These are phyloP conservation scores for Pseudogymnoascus sp. DNA, from an alignment of 2,329 filamentous ascomycete species.

Conservation along the genomic window DNA sequence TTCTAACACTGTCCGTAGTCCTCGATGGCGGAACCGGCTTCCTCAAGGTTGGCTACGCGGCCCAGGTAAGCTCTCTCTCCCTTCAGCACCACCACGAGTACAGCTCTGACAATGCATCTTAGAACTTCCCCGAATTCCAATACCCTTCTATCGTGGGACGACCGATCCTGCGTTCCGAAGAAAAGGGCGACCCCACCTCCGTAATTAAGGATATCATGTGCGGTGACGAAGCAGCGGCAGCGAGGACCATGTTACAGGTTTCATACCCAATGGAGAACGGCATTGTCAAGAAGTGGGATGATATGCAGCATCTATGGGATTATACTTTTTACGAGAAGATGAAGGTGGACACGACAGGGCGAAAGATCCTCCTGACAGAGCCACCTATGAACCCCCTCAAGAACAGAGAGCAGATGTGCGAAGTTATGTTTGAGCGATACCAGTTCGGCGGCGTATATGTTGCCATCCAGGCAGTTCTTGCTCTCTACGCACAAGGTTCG, in stretches of 20 bases:
- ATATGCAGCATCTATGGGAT: slow-evolving; percentile 99
- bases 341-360: slow-evolving; percentile 79
- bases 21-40: slow-evolving; percentile 99
- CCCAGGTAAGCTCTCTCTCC: slow-evolving; percentile 50
- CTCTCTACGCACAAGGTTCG: slow-evolving; percentile 89
- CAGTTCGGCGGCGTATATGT: slow-evolving; percentile 96
- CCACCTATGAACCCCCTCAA: slow-evolving; percentile 95
- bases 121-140: slow-evolving; percentile 99
- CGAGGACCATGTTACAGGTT: slow-evolving; percentile 95
- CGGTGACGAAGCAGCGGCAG: slow-evolving; percentile 93
- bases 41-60: slow-evolving; percentile 98
- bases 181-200: slow-evolving; percentile 61
- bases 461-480: slow-evolving; percentile 93
- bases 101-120: slow-evolving; percentile 16
- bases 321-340: slow-evolving; percentile 98
- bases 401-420: slow-evolving; percentile 96
- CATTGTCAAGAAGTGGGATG: slow-evolving; percentile 98
- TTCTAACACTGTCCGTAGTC: slow-evolving; percentile 48
- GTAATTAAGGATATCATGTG: slow-evolving; percentile 98
- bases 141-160: slow-evolving; percentile 97
- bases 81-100: slow-evolving; percentile 7
- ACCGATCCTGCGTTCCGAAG: slow-evolving; percentile 94
- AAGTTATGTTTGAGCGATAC: slow-evolving; percentile 99
- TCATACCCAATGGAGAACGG: slow-evolving; percentile 99
- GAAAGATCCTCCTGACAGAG: slow-evolving; percentile 96